Evolutionary conservation across 2,329 filamentous ascomycete species (phyloP).

Genomic region (Calonectria ilicicola): DNA sequence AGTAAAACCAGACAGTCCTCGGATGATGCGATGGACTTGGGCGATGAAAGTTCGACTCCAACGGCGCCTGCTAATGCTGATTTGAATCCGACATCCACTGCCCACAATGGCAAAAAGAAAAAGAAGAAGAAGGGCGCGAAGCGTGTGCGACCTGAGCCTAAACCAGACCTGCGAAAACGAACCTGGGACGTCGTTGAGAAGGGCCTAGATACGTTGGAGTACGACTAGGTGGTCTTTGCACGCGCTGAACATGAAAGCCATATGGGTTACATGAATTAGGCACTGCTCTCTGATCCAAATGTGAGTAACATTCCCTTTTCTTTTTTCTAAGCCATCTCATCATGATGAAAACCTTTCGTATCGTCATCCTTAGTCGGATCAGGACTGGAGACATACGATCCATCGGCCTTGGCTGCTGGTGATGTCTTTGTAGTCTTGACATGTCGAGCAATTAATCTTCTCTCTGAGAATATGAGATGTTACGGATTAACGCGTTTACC

Average conservation of each 20-base stretch:
- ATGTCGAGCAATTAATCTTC: conserved; percentile 68
- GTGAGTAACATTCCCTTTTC: conserved; percentile 26
- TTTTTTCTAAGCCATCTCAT: conserved; percentile 21
- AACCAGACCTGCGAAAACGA: conserved; percentile 73
- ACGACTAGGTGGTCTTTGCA: conserved; percentile 55
- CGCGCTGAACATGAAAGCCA: no score
- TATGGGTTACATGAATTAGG: neutral
- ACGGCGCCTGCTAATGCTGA: conserved; percentile 21
- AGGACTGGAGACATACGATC: conserved; percentile 47
- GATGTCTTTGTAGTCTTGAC: conserved; percentile 49
- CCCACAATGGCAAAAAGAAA: conserved; percentile 41
- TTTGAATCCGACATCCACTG: conserved; percentile 23
- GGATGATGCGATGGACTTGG: conserved; percentile 29
- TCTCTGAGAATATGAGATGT: conserved; percentile 57
- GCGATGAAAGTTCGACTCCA: conserved; percentile 17
- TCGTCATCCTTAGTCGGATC: conserved; percentile 98
- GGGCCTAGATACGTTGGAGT: conserved; percentile 70
- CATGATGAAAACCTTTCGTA: conserved; percentile 86
- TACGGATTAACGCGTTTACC: neutral
- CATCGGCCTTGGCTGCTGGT: conserved; percentile 44
- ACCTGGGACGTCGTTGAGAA: conserved; percentile 76
- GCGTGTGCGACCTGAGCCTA: conserved; percentile 58
- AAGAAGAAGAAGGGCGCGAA: conserved; percentile 54
- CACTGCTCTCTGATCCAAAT: conserved; percentile 1
- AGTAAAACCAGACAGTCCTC: conserved; percentile 19